A percentile compares a stretch with the other conserved stretches of the same genome.
These are phyloP conservation scores for Ceratocystis albifundus DNA, from an alignment of 2,329 filamentous ascomycete genomes.

Conservation along the genomic window DNA sequence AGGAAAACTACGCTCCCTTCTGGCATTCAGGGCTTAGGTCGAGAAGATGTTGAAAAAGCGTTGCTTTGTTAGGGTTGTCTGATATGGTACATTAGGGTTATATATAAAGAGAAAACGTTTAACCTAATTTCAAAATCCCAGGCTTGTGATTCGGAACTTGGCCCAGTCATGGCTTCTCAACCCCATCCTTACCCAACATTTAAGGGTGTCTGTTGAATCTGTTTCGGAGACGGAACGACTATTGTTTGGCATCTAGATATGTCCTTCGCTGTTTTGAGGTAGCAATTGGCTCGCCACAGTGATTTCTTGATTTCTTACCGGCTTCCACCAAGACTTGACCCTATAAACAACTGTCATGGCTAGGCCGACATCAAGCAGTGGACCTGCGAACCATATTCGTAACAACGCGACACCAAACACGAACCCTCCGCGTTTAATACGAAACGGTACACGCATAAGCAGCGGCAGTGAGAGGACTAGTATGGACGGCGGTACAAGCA, in stretches of 20 bases:
- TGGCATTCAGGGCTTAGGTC: no score
- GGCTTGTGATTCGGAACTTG: neutral
- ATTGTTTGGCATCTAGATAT: neutral
- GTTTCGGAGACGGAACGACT: neutral
- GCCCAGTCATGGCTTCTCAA: neutral
- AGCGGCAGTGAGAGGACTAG: neutral
- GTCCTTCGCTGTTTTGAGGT: neutral
- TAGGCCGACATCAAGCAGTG: neutral
- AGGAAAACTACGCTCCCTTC: neutral
- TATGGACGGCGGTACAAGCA: neutral
- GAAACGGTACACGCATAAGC: conserved; percentile 4
- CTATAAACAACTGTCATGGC: neutral
- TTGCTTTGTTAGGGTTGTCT: no score
- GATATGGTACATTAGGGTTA: neutral
- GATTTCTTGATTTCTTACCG: neutral
- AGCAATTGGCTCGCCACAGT: neutral
- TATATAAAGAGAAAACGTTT: neutral
- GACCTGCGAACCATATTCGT: neutral
- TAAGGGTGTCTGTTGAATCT: neutral
- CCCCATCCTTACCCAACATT: neutral
- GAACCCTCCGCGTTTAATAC: neutral
- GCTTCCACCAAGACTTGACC: neutral
- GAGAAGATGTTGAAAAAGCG: no score
- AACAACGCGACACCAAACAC: neutral
- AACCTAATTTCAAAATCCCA: neutral